Evolutionary conservation across 2,329 filamentous ascomycete genomes (phyloP), one percentile per base, ranked within the genome.

Genomic region (Colletotrichum tropicicola): DNA sequence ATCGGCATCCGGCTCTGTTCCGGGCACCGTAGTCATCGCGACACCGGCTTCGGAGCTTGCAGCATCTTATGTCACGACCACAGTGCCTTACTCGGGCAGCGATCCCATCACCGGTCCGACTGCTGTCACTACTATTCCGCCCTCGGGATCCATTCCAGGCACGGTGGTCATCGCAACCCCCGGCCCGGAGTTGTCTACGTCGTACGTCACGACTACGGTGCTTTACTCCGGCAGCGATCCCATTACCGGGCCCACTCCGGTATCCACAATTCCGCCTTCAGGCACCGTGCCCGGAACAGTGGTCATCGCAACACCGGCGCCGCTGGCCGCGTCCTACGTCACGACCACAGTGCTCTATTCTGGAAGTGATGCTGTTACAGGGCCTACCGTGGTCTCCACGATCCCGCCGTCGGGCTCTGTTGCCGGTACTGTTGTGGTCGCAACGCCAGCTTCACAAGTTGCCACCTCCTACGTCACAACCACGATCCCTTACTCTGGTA

Each of bases 261-360:
- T 62, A 1, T 49, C 59, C 15, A 63, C 66, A 12, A 47, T 63
- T 3, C 44, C 54, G 8, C 58, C 58, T 19, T 60, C 41, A 17
- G 57, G 54, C 1, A 44, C 65, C 17, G 13, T n/a, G 3, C 60
- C 67, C 6, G 65, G 67, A 2, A 66, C 65, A 3, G 28, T 65
- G 4, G 19, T 66, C 12, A 47, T 66, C n/a, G 35, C 41, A 27
- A 47, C 43, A 10, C 21, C 23, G 6, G 35, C 28, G 4, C 32
- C 30, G 13, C 10, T n/a, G 15, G 45, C 27, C 4, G 27, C 45
- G 13, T 49, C 55, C 4, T 58, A 49, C 4, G 55, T 49, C 10
- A 58, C 55, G 12, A 58, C 55, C n/a, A 58, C 44, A 2, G 32
- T 58, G 12, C 55, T 37, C 10, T 58, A 58, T 32, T 28, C 44